A percentile compares a stretch with the other conserved stretches of the same genome.
phyloP scores from a whole-genome alignment of 1,139 yeast species.

The Yamadazyma triangularis region DNA sequence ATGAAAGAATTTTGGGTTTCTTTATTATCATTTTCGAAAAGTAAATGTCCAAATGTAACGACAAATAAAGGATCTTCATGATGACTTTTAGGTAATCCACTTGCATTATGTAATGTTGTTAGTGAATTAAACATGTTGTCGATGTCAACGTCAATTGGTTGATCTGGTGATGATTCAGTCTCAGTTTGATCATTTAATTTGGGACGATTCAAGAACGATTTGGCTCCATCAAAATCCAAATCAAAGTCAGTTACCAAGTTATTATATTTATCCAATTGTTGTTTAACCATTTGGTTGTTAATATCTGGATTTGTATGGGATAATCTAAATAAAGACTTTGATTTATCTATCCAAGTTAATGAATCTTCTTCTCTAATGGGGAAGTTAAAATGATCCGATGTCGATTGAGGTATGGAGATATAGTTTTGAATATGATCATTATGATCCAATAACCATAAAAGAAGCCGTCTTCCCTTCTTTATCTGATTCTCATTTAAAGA shows the following conservation, averaged over 20 bases:
- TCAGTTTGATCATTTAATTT: neutral
- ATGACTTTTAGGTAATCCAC: constrained; percentile 5
- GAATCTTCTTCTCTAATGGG: constrained; percentile 32
- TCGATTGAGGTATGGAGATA: constrained; percentile 16
- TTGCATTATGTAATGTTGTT: constrained; percentile 1
- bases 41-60: constrained; percentile 33
- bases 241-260: constrained; percentile 2
- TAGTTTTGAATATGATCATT: constrained; percentile 24
- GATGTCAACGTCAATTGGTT: constrained; percentile 8
- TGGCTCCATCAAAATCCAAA: constrained; percentile 6
- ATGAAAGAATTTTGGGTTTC: neutral
- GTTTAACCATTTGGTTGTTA: constrained; percentile 1
- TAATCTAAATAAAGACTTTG: constrained; percentile 17
- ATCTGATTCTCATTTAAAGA: constrained; percentile 25
- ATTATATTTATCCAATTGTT: constrained; percentile 1
- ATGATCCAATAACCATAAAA: constrained; percentile 36
- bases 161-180: neutral
- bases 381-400: constrained; percentile 10
- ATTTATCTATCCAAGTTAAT: constrained; percentile 31
- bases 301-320: constrained; percentile 1
- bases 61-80: constrained; percentile 28
- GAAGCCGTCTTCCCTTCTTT: constrained; percentile 31
- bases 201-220: constrained; percentile 8
- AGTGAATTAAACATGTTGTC: constrained; percentile 13
- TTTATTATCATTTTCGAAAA: constrained; percentile 21